Evolutionary conservation across 768 basidiomycete genomes (phyloP).

Genomic region (Agaricus blazei): DNA sequence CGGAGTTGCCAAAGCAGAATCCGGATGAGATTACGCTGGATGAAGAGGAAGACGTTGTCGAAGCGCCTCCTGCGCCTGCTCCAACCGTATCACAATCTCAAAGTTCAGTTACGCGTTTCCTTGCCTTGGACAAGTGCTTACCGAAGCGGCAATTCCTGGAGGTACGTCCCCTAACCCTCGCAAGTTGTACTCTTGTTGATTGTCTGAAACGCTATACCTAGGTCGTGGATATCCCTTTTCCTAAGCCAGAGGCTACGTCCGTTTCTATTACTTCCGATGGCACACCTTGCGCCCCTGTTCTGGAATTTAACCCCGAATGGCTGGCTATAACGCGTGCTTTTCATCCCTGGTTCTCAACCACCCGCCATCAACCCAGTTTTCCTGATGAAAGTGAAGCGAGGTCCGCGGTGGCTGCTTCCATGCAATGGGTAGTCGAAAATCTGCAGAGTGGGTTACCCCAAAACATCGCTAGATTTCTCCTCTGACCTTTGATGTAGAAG

Average conservation of each 20-base stretch:
- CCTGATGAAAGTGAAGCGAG: slow-evolving; percentile 53
- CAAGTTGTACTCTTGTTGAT: neutral
- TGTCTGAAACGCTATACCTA: slow-evolving; percentile 20
- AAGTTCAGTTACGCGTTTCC: slow-evolving; percentile 58
- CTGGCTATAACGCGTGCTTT: slow-evolving; percentile 89
- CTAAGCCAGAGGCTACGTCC: slow-evolving; percentile 10
- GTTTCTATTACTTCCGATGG: neutral
- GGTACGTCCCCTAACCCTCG: slow-evolving; percentile 31
- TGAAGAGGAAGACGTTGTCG: slow-evolving; percentile 41
- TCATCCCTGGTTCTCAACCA: slow-evolving; percentile 67
- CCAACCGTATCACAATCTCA: slow-evolving; percentile 8
- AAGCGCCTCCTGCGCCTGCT: slow-evolving; percentile 25
- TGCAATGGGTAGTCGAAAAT: slow-evolving; percentile 65
- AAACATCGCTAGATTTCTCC: neutral
- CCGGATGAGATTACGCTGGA: slow-evolving; percentile 50
- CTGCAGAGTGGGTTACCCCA: slow-evolving; percentile 22
- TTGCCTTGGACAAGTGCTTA: slow-evolving; percentile 90
- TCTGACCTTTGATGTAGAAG: neutral
- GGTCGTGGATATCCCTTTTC: slow-evolving; percentile 59
- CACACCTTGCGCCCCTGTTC: slow-evolving; percentile 14
- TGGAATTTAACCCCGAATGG: slow-evolving; percentile 89
- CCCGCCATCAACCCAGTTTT: slow-evolving; percentile 44
- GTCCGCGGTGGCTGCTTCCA: slow-evolving; percentile 51
- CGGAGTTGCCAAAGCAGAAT: slow-evolving; percentile 19
- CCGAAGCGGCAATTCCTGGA: slow-evolving; percentile 75